Evolutionary conservation across 345 rosid genomes (phyloP).

Genomic region (Moringa oleifera): DNA sequence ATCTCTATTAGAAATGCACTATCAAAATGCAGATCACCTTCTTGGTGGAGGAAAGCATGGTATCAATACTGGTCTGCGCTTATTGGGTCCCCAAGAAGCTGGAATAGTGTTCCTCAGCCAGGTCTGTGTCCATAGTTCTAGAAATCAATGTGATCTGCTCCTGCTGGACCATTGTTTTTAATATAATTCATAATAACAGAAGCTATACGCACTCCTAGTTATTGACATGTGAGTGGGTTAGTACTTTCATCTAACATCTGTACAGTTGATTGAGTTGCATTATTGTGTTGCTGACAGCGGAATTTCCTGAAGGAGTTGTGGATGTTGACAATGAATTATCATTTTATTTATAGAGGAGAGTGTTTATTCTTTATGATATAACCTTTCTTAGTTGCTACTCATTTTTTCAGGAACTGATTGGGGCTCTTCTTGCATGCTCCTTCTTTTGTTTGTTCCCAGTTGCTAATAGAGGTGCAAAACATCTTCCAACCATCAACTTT

Average conservation of each 20-base stretch:
- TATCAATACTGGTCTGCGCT: constrained; percentile 45
- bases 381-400: not conserved
- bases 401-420: constrained; percentile 70
- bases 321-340: too few species aligned
- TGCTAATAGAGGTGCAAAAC: constrained; percentile 44
- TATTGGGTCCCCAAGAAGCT: constrained; percentile 55
- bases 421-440: constrained; percentile 76
- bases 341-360: too few species aligned
- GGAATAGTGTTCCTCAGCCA: constrained; percentile 78
- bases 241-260: not conserved
- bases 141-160: too few species aligned
- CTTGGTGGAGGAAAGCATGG: constrained; percentile 18
- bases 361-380: not conserved
- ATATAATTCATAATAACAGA: not conserved
- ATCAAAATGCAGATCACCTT: constrained; percentile 35
- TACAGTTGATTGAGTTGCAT: not conserved
- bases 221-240: not conserved
- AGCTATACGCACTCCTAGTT: not conserved
- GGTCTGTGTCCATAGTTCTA: too few species aligned
- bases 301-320: too few species aligned
- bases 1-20: constrained; percentile 60
- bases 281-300: too few species aligned
- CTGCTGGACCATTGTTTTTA: too few species aligned
- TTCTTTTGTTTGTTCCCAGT: constrained; percentile 84
- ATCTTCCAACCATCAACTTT: constrained; percentile 79